Evolutionary conservation across 257 asterid genomes (phyloP).

Genomic region (Agastache rugosa): DNA sequence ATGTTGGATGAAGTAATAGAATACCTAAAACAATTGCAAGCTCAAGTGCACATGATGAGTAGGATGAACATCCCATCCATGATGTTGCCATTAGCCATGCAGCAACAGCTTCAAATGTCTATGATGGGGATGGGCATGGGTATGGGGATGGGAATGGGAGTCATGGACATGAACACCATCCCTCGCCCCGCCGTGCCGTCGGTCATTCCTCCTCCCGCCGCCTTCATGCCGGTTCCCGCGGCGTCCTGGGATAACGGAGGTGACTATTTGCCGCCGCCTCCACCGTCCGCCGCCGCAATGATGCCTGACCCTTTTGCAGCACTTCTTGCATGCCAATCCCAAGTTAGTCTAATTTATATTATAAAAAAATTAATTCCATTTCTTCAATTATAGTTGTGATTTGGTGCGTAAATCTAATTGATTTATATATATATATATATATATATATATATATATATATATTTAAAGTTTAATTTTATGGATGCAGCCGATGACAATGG

Average conservation of each 20-base stretch:
- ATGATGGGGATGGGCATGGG: constrained; percentile 73
- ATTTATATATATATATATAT: no score
- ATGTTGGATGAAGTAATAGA: constrained; percentile 87
- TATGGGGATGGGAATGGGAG: constrained; percentile 51
- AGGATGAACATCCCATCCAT: constrained; percentile 64
- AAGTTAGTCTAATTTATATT: constrained; percentile 41
- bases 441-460: not conserved
- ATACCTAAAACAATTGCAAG: constrained; percentile 69
- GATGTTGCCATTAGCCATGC: constrained; percentile 76
- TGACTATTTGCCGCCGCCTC: constrained; percentile 38
- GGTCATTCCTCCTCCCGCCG: constrained; percentile 34
- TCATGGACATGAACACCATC: constrained; percentile 61
- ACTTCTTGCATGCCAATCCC: constrained; percentile 66
- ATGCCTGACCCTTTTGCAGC: constrained; percentile 58
- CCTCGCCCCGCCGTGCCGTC: constrained; percentile 42
- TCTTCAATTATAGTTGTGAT: no score
- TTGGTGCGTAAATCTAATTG: no score
- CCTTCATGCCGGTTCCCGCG: constrained; percentile 37
- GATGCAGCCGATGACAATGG: constrained; percentile 69
- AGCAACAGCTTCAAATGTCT: constrained; percentile 79
- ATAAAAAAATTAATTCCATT: no score
- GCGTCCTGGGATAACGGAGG: constrained; percentile 59
- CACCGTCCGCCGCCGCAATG: constrained; percentile 31
- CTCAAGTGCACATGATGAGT: constrained; percentile 66
- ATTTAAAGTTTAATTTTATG: not conserved